Percentiles rank a stretch among this genome's conserved stretches.
Evolutionary conservation across 2,329 filamentous ascomycete species (phyloP).

Genomic region (Incumbomyces delicatus): DNA sequence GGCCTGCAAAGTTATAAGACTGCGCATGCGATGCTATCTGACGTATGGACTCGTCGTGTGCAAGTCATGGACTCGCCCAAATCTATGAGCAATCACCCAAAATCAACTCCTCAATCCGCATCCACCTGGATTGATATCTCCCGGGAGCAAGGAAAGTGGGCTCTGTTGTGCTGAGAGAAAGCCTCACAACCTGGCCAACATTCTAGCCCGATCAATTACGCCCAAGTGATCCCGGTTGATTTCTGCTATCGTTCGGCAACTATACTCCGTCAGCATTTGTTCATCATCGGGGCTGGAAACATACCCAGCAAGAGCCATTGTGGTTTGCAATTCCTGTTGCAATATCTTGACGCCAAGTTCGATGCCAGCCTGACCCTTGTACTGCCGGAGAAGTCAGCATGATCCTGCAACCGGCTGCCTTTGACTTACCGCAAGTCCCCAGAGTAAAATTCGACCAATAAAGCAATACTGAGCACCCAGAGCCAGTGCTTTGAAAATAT

Average conservation of each 20-base stretch:
- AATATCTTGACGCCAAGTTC: slow-evolving; percentile 27
- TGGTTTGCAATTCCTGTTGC: slow-evolving; percentile 23
- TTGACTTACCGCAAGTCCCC: slow-evolving; percentile 26
- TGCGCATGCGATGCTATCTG: slow-evolving; percentile 23
- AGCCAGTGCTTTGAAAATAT: slow-evolving; percentile 30
- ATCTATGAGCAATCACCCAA: not conserved
- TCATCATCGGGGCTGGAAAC: not conserved
- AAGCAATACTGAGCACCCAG: slow-evolving; percentile 27
- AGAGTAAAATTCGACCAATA: slow-evolving; percentile 26
- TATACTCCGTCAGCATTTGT: not conserved
- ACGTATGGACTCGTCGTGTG: slow-evolving; percentile 25
- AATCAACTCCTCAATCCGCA: not conserved
- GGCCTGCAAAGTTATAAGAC: slow-evolving; percentile 21
- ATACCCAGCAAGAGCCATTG: slow-evolving; percentile 13
- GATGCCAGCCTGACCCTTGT: slow-evolving; percentile 27
- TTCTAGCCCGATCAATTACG: slow-evolving; percentile 1
- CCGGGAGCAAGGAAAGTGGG: slow-evolving; percentile 22
- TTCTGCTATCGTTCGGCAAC: slow-evolving; percentile 6
- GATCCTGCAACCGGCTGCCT: slow-evolving; percentile 12
- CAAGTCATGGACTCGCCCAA: slow-evolving; percentile 6
- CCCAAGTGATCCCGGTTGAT: slow-evolving; percentile 7
- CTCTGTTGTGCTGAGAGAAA: slow-evolving; percentile 21
- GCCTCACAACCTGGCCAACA: slow-evolving; percentile 3
- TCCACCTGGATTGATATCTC: slow-evolving; percentile 25
- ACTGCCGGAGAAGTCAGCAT: slow-evolving; percentile 17